A percentile compares a stretch with the other conserved stretches of the same genome.
Evolutionary conservation across 2,329 filamentous ascomycete species (phyloP).

Genomic region (Chrysoporthe cubensis): DNA sequence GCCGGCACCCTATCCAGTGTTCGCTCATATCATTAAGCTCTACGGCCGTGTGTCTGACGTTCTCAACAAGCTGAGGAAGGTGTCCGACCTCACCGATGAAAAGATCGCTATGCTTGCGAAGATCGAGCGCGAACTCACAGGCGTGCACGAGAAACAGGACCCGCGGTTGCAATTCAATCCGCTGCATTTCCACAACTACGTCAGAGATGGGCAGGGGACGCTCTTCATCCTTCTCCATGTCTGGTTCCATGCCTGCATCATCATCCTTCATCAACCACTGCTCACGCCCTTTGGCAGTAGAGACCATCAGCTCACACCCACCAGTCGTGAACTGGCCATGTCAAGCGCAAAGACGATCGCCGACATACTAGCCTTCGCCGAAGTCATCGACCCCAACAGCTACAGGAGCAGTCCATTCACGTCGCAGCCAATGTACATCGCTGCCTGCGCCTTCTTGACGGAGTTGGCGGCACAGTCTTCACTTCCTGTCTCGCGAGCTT

Average conservation of each 20-base stretch:
- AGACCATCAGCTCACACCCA: conserved; percentile 74
- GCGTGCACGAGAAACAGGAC: conserved; percentile 73
- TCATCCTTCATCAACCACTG: conserved; percentile 81
- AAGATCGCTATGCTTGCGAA: conserved; percentile 71
- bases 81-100: conserved; percentile 74
- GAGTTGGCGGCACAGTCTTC: conserved; percentile 76
- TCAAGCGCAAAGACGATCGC: conserved; percentile 90
- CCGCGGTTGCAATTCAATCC: conserved; percentile 80
- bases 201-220: conserved; percentile 78
- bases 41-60: conserved; percentile 85
- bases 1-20: conserved; percentile 78
- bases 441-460: conserved; percentile 85
- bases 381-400: conserved; percentile 82
- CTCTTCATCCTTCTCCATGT: conserved; percentile 87
- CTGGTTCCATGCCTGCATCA: conserved; percentile 87
- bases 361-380: conserved; percentile 84
- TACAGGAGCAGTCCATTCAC: conserved; percentile 89
- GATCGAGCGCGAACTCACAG: conserved; percentile 82
- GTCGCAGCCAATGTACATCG: conserved; percentile 89
- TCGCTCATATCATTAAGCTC: conserved; percentile 83
- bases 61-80: conserved; percentile 77
- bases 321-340: conserved; percentile 82
- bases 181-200: conserved; percentile 83
- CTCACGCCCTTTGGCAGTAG: conserved; percentile 72
- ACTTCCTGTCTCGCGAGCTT: conserved; percentile 64